These are phyloP conservation scores for Pseudogymnoascus pannorum DNA, from an alignment of 2,329 filamentous ascomycete genomes.

Conservation along the genomic window DNA sequence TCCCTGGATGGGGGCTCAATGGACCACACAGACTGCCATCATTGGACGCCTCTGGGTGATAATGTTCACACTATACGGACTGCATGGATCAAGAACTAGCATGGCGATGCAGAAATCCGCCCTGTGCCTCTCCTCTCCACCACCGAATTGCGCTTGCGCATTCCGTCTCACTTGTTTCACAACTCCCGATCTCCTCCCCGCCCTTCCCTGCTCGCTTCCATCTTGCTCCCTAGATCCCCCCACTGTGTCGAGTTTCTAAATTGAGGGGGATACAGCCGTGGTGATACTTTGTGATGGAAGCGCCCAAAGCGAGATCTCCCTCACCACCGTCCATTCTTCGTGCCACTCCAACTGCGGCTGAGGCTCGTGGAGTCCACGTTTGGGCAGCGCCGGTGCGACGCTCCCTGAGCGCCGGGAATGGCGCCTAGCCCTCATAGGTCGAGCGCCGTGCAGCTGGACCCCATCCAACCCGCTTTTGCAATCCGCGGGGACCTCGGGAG, in stretches of 20 bases:
- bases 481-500: conserved; percentile 5
- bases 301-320: neutral
- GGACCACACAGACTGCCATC: neutral
- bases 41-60: neutral
- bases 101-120: conserved; percentile 1
- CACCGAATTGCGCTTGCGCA: neutral
- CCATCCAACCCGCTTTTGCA: conserved; percentile 4
- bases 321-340: neutral
- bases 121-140: neutral
- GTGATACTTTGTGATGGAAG: neutral
- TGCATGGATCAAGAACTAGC: neutral
- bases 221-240: neutral
- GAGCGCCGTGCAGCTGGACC: conserved; percentile 2
- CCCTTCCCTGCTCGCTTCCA: neutral
- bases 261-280: neutral
- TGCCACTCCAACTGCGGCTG: conserved; percentile 3
- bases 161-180: conserved; percentile 5
- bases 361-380: conserved; percentile 6
- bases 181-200: neutral
- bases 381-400: neutral
- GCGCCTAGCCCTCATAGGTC: neutral
- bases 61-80: neutral
- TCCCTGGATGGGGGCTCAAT: neutral
- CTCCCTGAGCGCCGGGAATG: neutral
- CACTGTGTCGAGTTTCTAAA: neutral